A percentile compares a stretch with the other conserved stretches of the same genome.
Conservation (phyloP, 768 basidiomycete species). For the Lactarius psammicola region DNA sequence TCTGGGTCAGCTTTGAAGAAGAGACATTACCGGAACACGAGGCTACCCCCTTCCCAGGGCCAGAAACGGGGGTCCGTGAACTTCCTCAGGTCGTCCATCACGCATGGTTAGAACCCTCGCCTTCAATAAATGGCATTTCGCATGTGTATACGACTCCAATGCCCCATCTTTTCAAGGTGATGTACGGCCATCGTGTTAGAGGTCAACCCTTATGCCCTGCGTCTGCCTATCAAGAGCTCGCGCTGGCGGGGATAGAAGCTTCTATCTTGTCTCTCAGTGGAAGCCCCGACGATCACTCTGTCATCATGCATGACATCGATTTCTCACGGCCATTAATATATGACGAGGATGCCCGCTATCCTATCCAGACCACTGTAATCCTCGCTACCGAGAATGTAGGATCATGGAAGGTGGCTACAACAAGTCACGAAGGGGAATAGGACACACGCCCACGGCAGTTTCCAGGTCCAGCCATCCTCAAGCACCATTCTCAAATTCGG, state of each 20-base stretch:
- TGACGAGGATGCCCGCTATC: slow-evolving; percentile 34
- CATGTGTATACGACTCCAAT: slow-evolving; percentile 59
- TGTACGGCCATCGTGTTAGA: slow-evolving; percentile 57
- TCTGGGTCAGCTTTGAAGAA: slow-evolving; percentile 55
- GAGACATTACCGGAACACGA: slow-evolving; percentile 4
- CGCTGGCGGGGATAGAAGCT: slow-evolving; percentile 45
- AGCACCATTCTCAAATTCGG: slow-evolving; percentile 41
- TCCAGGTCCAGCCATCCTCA: slow-evolving; percentile 38
- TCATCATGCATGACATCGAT: slow-evolving; percentile 44
- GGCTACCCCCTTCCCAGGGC: not conserved
- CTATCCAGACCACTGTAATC: slow-evolving; percentile 43
- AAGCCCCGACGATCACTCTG: slow-evolving; percentile 35
- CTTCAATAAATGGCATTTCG: slow-evolving; percentile 33
- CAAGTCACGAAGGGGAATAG: slow-evolving; percentile 35
- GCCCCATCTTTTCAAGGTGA: slow-evolving; percentile 41
- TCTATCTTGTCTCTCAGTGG: slow-evolving; percentile 36
- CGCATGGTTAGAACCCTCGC: slow-evolving; percentile 36
- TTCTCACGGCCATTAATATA: slow-evolving; percentile 59
- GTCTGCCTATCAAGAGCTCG: slow-evolving; percentile 62
- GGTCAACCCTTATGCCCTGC: slow-evolving; percentile 56
- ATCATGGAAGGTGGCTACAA: slow-evolving; percentile 49
- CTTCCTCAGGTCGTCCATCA: slow-evolving; percentile 39
- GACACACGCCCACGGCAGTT: slow-evolving; percentile 44
- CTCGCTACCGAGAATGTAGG: slow-evolving; percentile 40
- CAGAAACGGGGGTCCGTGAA: slow-evolving; percentile 21